Conservation (phyloP, 352 stramenopile genomes). For the Elongisporangium anandrum region DNA sequence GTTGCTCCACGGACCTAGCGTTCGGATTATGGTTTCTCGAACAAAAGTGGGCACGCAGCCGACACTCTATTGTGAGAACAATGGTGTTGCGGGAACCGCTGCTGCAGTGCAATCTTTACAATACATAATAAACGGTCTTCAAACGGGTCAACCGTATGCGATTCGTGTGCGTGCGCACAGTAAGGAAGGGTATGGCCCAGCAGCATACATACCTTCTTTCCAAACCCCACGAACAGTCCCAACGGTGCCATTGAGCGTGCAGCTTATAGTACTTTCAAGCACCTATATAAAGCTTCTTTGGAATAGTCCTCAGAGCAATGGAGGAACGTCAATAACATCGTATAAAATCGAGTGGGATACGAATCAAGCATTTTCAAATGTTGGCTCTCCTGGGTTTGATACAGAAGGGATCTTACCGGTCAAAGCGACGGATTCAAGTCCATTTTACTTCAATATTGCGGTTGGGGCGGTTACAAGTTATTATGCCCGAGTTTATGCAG, state of each 20-base stretch:
- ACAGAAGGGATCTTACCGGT: slow-evolving; percentile 37
- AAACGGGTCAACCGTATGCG: slow-evolving; percentile 55
- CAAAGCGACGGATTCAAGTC: slow-evolving; percentile 23
- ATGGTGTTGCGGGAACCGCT: slow-evolving; percentile 23
- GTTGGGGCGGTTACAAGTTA: slow-evolving; percentile 56
- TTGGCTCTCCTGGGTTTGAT: slow-evolving; percentile 68
- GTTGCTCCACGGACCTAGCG: slow-evolving; percentile 88
- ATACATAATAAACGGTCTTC: slow-evolving; percentile 40
- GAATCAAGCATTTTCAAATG: slow-evolving; percentile 57
- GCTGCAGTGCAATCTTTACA: slow-evolving; percentile 25
- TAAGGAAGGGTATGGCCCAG: slow-evolving; percentile 51
- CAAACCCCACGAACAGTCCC: slow-evolving; percentile 51
- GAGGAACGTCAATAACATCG: slow-evolving; percentile 68
- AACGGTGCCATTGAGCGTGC: slow-evolving; percentile 23
- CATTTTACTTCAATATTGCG: slow-evolving; percentile 92
- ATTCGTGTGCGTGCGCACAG: slow-evolving; percentile 66
- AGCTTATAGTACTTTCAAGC: slow-evolving; percentile 57
- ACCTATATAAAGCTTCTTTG: slow-evolving; percentile 80
- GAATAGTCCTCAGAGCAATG: slow-evolving; percentile 49
- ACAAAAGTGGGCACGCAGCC: slow-evolving; percentile 74
- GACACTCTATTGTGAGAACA: slow-evolving; percentile 67
- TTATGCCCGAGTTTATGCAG: slow-evolving; percentile 89
- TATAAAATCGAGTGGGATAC: slow-evolving; percentile 95
- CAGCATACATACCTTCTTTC: slow-evolving; percentile 40
- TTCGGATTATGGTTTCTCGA: slow-evolving; percentile 66